Percentiles rank a stretch among this genome's conserved stretches.
Evolutionary conservation across 345 rosid species (phyloP).

Genomic region (Jatropha curcas): DNA sequence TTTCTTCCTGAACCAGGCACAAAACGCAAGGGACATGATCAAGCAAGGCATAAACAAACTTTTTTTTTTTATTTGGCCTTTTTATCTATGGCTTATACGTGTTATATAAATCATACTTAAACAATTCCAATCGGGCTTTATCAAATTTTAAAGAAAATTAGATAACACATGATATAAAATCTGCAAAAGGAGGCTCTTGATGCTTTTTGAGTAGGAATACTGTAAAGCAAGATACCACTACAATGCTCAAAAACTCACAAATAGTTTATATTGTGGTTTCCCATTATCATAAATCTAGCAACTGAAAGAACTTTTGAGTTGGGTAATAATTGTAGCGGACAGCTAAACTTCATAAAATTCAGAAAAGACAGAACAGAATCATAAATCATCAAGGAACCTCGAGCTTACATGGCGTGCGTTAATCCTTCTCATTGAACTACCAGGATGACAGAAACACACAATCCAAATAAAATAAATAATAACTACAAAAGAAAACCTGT

Average conservation of each 20-base stretch:
- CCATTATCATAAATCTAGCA: background rate
- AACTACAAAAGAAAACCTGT: too few relatives aligned
- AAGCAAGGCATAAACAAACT: too few relatives aligned
- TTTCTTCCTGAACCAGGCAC: slow-evolving; percentile 22
- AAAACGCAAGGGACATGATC: background rate
- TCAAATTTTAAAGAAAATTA: background rate
- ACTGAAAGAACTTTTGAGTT: background rate
- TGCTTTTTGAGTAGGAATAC: background rate
- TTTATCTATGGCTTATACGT: background rate
- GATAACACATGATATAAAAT: background rate
- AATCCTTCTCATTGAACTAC: background rate
- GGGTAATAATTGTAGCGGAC: background rate
- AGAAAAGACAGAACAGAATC: background rate
- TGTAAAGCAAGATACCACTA: background rate
- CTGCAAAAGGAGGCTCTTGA: background rate
- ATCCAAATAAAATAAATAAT: background rate
- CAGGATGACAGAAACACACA: background rate
- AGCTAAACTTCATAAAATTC: background rate
- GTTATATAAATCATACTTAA: background rate
- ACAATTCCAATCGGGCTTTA: background rate
- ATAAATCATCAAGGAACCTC: background rate
- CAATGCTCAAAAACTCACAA: background rate
- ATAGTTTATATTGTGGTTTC: background rate
- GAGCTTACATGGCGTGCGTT: background rate
- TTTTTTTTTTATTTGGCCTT: background rate